phyloP scores from a whole-genome alignment of 2,329 filamentous ascomycete genomes.

The Pseudocercospora macadamiae region DNA sequence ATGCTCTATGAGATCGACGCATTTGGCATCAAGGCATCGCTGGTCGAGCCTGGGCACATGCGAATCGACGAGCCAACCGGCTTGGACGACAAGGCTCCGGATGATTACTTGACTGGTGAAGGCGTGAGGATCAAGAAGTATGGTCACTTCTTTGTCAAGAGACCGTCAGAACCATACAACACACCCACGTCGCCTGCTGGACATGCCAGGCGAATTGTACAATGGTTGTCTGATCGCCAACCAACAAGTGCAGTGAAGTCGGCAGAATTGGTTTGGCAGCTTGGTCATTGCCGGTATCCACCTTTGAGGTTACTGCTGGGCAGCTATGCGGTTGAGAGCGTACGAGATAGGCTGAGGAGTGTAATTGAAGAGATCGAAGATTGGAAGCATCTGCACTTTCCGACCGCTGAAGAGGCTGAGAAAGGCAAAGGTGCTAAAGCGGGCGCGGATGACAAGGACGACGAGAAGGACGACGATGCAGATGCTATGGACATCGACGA shows the following conservation, averaged over 20 bases:
- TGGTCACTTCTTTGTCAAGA: slow-evolving; percentile 90
- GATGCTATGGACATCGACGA: slow-evolving; percentile 29
- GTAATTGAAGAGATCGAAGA: slow-evolving; percentile 78
- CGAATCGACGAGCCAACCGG: slow-evolving; percentile 73
- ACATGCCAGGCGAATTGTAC: slow-evolving; percentile 87
- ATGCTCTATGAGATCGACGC: slow-evolving; percentile 94
- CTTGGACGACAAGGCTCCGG: slow-evolving; percentile 34
- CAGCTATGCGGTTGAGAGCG: slow-evolving; percentile 94
- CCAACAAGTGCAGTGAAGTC: slow-evolving; percentile 92
- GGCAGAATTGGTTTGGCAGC: slow-evolving; percentile 88
- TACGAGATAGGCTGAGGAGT: slow-evolving; percentile 82
- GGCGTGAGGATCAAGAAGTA: slow-evolving; percentile 67
- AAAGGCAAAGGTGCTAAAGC: slow-evolving; percentile 30
- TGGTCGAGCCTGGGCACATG: slow-evolving; percentile 89
- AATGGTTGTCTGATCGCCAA: slow-evolving; percentile 91
- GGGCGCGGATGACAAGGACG: slow-evolving; percentile 25
- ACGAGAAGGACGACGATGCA: slow-evolving; percentile 27
- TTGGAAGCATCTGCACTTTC: slow-evolving; percentile 45
- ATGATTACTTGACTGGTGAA: slow-evolving; percentile 13
- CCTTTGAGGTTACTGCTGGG: slow-evolving; percentile 84
- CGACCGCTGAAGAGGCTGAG: slow-evolving; percentile 34
- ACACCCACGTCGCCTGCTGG: slow-evolving; percentile 78
- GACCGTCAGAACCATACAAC: slow-evolving; percentile 78
- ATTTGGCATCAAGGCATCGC: slow-evolving; percentile 90
- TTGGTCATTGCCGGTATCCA: slow-evolving; percentile 93